Conservation (phyloP, 768 basidiomycete species). For the Pisolithus marmoratus region DNA sequence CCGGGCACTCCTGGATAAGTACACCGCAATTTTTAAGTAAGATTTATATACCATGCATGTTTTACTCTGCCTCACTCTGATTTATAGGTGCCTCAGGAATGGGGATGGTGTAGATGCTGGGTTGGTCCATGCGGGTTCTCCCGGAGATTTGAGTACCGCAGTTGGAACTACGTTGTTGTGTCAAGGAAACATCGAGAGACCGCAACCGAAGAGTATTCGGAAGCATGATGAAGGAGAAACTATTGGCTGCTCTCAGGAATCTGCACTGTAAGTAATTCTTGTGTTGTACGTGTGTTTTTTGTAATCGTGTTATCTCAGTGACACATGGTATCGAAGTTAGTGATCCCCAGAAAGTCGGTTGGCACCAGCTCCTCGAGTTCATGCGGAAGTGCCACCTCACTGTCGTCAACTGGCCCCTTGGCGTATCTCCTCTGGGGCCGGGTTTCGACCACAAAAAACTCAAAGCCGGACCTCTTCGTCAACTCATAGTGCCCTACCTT, state of each 20-base stretch:
- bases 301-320: not conserved
- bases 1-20: not conserved
- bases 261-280: not conserved
- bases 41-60: not conserved
- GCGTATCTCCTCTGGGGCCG: not conserved
- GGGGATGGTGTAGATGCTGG: not conserved
- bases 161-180: not conserved
- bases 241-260: not conserved
- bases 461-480: not conserved
- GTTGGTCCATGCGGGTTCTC: not conserved
- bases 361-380: not conserved
- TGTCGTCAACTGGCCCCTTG: not conserved
- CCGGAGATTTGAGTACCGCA: not conserved
- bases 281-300: not conserved
- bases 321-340: not conserved
- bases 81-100: not conserved
- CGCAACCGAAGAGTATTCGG: too few species aligned
- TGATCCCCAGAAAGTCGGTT: not conserved
- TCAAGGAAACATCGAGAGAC: not conserved
- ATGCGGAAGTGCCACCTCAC: not conserved
- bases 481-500: not conserved
- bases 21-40: not conserved
- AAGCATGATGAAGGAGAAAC: not conserved
- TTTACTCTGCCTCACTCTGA: not conserved
- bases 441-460: not conserved